Percentiles rank a stretch among this genome's conserved stretches.
Evolutionary conservation across 1,284 basidiomycete genomes (phyloP).

Genomic region (Cryptococcus hybrid): DNA sequence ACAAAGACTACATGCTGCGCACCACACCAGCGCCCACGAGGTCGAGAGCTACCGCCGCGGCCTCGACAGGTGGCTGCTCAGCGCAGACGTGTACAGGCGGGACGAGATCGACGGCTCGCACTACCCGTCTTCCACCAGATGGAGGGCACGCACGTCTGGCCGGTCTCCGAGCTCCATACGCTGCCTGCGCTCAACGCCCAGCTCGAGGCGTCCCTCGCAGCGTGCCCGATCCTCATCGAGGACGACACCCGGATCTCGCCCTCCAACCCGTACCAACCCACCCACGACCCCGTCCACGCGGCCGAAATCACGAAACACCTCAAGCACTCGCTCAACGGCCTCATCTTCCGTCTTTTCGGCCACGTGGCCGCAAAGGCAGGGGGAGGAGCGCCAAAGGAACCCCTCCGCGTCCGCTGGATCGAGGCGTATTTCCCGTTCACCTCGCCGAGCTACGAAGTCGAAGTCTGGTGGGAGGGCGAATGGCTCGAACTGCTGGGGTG

Average conservation of each 20-base stretch:
- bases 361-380: slow-evolving; percentile 48
- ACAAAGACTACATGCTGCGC: slow-evolving; percentile 83
- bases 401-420: slow-evolving; percentile 82
- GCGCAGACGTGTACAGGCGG: slow-evolving; percentile 97
- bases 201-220: slow-evolving; percentile 62
- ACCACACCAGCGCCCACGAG: slow-evolving; percentile 99
- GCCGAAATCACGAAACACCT: slow-evolving; percentile 79
- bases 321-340: slow-evolving; percentile 88
- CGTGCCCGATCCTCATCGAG: slow-evolving; percentile 76
- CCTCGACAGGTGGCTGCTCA: slow-evolving; percentile 80
- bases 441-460: slow-evolving; percentile 94
- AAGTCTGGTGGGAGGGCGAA: slow-evolving; percentile 92
- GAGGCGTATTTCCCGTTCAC: slow-evolving; percentile 99
- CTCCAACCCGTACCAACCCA: slow-evolving; percentile 75
- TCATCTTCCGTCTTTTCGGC: slow-evolving; percentile 83
- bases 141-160: slow-evolving; percentile 85
- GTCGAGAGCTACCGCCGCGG: slow-evolving; percentile 82
- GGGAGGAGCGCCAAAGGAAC: slow-evolving; percentile 44
- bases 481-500: slow-evolving; percentile 97
- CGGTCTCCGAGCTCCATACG: slow-evolving; percentile 50
- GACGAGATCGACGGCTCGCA: slow-evolving; percentile 98
- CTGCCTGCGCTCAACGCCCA: slow-evolving; percentile 56
- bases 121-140: slow-evolving; percentile 99
- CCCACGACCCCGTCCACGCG: slow-evolving; percentile 69
- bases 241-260: slow-evolving; percentile 73